These are phyloP conservation scores for Teunomyces aglyptinius DNA, from an alignment of 805 yeast genomes.

Conservation along the genomic window DNA sequence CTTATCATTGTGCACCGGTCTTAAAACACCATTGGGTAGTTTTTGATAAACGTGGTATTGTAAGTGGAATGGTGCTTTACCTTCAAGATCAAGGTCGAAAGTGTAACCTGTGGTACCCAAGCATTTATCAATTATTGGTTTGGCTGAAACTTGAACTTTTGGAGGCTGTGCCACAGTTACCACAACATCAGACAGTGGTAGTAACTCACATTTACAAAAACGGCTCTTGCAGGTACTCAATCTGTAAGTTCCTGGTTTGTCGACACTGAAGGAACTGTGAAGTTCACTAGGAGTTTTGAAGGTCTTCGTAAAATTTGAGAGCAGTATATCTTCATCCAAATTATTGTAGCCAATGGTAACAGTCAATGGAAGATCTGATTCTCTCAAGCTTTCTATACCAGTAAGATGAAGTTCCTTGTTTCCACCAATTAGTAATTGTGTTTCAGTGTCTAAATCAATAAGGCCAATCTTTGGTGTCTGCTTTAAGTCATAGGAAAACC, in stretches of 20 bases:
- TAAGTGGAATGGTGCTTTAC: slow-evolving; percentile 79
- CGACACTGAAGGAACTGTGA: slow-evolving; percentile 34
- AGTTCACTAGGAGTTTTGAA: slow-evolving; percentile 27
- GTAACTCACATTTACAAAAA: slow-evolving; percentile 65
- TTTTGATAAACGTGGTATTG: slow-evolving; percentile 58
- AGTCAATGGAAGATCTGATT: slow-evolving; percentile 48
- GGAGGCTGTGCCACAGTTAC: slow-evolving; percentile 47
- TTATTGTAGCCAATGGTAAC: slow-evolving; percentile 19
- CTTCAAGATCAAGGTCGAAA: slow-evolving; percentile 64
- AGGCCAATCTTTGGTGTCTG: slow-evolving; percentile 24
- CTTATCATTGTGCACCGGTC: slow-evolving; percentile 30
- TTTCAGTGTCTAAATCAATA: slow-evolving; percentile 16
- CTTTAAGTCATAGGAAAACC: slow-evolving; percentile 26
- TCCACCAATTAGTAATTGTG: slow-evolving; percentile 25
- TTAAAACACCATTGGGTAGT: slow-evolving; percentile 27
- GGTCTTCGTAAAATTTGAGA: slow-evolving; percentile 15
- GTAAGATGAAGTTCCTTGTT: slow-evolving; percentile 23
- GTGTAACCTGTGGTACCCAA: slow-evolving; percentile 84
- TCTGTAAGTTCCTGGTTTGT: slow-evolving; percentile 64
- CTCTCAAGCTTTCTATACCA: slow-evolving; percentile 14
- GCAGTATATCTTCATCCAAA: background rate
- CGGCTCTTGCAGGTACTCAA: slow-evolving; percentile 54
- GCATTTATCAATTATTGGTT: slow-evolving; percentile 77
- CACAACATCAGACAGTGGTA: slow-evolving; percentile 25
- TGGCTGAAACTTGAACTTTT: slow-evolving; percentile 41